A percentile compares a stretch with the other conserved stretches of the same genome.
Evolutionary conservation across 345 rosid species (phyloP).

Genomic region (Ceriops decandra): DNA sequence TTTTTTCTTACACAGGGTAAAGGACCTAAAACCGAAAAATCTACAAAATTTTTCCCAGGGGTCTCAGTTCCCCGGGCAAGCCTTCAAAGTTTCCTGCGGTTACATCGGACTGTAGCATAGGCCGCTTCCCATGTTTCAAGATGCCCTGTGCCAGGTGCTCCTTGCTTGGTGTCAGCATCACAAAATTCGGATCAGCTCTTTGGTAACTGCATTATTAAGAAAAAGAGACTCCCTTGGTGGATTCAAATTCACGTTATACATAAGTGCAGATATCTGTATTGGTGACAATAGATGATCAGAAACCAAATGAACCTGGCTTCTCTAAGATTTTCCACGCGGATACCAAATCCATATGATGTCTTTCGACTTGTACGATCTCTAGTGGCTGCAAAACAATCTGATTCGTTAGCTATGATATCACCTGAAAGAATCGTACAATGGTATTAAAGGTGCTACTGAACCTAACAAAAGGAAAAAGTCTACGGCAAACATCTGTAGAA

Average conservation of each 20-base stretch:
- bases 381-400: constrained; percentile 50
- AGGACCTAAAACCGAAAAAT: background rate
- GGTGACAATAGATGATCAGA: too few species aligned
- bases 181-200: constrained; percentile 85
- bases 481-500: background rate
- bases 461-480: background rate
- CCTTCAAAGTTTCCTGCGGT: constrained; percentile 61
- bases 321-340: constrained; percentile 68
- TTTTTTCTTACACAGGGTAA: background rate
- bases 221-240: background rate
- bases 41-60: constrained; percentile 57
- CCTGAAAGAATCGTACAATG: too few species aligned
- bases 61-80: constrained; percentile 71
- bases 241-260: too few species aligned
- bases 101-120: constrained; percentile 69
- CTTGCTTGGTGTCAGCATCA: constrained; percentile 86
- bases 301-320: constrained; percentile 63
- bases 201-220: constrained; percentile 58
- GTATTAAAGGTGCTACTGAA: background rate
- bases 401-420: background rate
- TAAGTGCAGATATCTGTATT: too few species aligned
- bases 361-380: constrained; percentile 51
- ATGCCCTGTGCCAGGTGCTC: constrained; percentile 86
- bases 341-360: constrained; percentile 61
- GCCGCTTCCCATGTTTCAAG: constrained; percentile 60